Evolutionary conservation across 495 filamentous ascomycete genomes (phyloP).

Genomic region (Astrothelium macrocarpum): DNA sequence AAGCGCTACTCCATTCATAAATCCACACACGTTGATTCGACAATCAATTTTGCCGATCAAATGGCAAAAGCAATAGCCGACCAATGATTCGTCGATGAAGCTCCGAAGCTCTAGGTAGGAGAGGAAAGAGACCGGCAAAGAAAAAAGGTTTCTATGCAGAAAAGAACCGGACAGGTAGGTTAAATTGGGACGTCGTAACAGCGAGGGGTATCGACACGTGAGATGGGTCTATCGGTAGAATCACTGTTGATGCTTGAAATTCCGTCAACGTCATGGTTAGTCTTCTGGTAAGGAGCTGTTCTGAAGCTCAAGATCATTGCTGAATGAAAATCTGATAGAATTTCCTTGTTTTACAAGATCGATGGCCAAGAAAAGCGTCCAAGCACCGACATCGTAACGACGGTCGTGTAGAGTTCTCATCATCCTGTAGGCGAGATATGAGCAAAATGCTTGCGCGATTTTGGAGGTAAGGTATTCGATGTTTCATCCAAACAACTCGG

Average conservation of each 20-base stretch:
- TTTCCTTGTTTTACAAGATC: background rate
- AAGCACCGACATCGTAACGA: background rate
- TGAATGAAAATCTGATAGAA: background rate
- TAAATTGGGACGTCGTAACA: background rate
- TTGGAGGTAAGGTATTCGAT: background rate
- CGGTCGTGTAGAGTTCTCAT: background rate
- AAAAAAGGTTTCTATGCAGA: too few species aligned
- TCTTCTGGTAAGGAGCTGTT: too few species aligned
- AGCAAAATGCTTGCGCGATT: background rate
- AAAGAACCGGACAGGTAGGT: too few species aligned
- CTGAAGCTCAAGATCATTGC: background rate
- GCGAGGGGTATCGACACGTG: background rate
- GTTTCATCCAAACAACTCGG: background rate
- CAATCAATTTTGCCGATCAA: too few species aligned
- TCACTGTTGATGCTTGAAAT: background rate
- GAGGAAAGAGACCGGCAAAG: too few species aligned
- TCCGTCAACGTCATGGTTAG: background rate
- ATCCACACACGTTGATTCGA: too few species aligned
- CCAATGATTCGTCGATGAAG: too few species aligned
- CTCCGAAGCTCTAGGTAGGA: too few species aligned
- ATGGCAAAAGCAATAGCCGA: too few species aligned
- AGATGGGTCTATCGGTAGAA: background rate
- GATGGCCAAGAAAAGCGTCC: background rate
- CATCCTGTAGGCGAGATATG: background rate
- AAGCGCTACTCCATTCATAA: too few species aligned